phyloP scores from a whole-genome alignment of 2,329 filamentous ascomycete genomes.

The Ophiostoma populinum region DNA sequence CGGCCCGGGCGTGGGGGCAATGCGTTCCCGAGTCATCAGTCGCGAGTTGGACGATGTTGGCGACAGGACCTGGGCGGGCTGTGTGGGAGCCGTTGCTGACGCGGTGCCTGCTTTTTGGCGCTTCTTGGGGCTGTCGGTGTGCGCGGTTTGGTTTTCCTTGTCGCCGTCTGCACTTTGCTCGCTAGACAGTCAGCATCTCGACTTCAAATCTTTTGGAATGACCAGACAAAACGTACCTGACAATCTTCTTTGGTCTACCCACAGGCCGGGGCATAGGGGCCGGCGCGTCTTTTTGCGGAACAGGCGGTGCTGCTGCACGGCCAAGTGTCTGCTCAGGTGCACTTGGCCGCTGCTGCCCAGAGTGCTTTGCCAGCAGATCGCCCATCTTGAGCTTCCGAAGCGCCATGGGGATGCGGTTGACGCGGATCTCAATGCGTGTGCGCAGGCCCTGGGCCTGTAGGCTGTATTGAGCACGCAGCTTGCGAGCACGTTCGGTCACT shows the following conservation, averaged over 20 bases:
- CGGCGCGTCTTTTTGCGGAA: conserved; percentile 37
- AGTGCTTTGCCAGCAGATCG: conserved; percentile 46
- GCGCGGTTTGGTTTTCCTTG: conserved; percentile 56
- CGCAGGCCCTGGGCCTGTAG: conserved; percentile 73
- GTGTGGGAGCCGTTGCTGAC: conserved; percentile 12
- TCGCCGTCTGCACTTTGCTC: conserved; percentile 46
- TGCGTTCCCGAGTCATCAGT: conserved; percentile 31
- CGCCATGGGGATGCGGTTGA: conserved; percentile 75
- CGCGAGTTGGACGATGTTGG: conserved; percentile 71
- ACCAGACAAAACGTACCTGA: conserved; percentile 25
- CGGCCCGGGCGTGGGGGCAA: conserved; percentile 16
- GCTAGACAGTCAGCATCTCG: conserved; percentile 26
- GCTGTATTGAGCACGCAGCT: conserved; percentile 75
- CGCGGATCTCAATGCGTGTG: conserved; percentile 75
- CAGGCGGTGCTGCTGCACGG: conserved; percentile 27
- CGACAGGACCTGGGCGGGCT: conserved; percentile 49
- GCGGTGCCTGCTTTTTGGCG: conserved; percentile 30
- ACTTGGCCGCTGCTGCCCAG: conserved; percentile 24
- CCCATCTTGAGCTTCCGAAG: conserved; percentile 68
- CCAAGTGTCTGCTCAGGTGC: conserved; percentile 13
- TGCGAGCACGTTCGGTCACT: conserved; percentile 80
- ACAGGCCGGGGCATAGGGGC: too few relatives aligned
- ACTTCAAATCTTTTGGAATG: conserved; percentile 7
- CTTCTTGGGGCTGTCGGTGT: conserved; percentile 54
- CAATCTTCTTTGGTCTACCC: conserved; percentile 26